Evolutionary conservation across 441 rosid genomes (phyloP).

Genomic region (Populus hybrid): DNA sequence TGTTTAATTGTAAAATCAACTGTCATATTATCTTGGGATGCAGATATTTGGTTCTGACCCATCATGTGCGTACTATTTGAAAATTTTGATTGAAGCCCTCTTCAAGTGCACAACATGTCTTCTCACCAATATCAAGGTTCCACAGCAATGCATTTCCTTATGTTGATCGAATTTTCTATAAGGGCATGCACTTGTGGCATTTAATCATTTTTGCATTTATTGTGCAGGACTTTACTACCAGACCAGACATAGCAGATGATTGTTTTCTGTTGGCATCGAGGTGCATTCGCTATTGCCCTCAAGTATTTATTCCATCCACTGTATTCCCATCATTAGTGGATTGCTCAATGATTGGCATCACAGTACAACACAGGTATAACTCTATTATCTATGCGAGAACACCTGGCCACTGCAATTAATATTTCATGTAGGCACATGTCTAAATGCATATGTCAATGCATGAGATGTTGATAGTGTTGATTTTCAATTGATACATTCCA

Average conservation of each 20-base stretch:
- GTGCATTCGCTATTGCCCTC: constrained; percentile 96
- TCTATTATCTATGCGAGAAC: background rate
- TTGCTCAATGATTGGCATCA: constrained; percentile 81
- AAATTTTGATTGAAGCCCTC: constrained; percentile 86
- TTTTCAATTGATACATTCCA: background rate
- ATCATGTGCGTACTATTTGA: constrained; percentile 79
- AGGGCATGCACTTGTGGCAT: constrained; percentile 3
- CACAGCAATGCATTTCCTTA: constrained; percentile 6
- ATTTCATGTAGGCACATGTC: background rate
- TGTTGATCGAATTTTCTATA: constrained; percentile 4
- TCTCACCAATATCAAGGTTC: constrained; percentile 82
- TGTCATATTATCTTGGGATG: constrained; percentile 21
- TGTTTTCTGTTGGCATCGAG: constrained; percentile 95
- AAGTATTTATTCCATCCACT: constrained; percentile 74
- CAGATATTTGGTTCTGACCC: constrained; percentile 99
- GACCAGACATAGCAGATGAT: constrained; percentile 97
- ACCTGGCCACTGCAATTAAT: background rate
- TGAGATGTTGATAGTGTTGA: background rate
- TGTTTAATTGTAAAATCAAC: constrained; percentile 14
- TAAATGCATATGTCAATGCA: background rate
- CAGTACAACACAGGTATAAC: constrained; percentile 91
- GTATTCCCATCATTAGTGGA: constrained; percentile 73
- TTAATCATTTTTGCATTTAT: constrained; percentile 20
- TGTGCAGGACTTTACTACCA: constrained; percentile 83
- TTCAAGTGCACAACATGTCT: constrained; percentile 81